Base-by-base conservation (phyloP, 2,329 filamentous ascomycete species). In the Nectriaceae sp. region DNA sequence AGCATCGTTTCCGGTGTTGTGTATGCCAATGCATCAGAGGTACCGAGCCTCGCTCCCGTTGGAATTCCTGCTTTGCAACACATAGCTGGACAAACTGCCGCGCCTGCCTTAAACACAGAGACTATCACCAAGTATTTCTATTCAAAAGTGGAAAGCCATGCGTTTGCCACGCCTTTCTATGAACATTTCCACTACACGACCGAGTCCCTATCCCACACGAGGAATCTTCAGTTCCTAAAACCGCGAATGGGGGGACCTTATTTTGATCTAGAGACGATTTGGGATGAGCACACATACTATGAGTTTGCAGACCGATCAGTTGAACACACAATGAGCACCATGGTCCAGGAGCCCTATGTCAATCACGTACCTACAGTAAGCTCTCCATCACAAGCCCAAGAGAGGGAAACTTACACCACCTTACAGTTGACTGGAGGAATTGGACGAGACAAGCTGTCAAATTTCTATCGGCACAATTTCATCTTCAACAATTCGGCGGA, bases 341-440 rank as follows among this genome's bases (percentile, higher is more conserved):
- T 92, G 88, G 87, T 90, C 2, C 76, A 84, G 40, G 83, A 90
- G 64, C 88, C 88, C 2, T 90, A 91, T 60, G 88, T 92, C 1
- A 91, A 91, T 62, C 86, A 91, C 62, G 75, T 90, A 2, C 85
- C 87, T 0, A 90, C 87, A 0, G 75, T 84, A 59, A 72, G 77
- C 58, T 11, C 16, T 6, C 16, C 6, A 11, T 11, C 11, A 6
- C 33, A 11, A 37, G 33, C 6, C 6, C 16, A 11, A 11, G 10
- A 11, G 18, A 11, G 18, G 16, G 10, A 37, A 11, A 6, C 33
- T 37, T 18, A 49, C 13, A n/a, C 11, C 4, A 19, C 5, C 0
- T 5, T 19, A 2, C 16, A 77, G 72, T 63, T 84, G 52, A 85
- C 84, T 0, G 88, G 88, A 2, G 89, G 88, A 1, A 77, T 90